Conservation (phyloP, 2,329 filamentous ascomycete species). For the Exophiala calicioides region DNA sequence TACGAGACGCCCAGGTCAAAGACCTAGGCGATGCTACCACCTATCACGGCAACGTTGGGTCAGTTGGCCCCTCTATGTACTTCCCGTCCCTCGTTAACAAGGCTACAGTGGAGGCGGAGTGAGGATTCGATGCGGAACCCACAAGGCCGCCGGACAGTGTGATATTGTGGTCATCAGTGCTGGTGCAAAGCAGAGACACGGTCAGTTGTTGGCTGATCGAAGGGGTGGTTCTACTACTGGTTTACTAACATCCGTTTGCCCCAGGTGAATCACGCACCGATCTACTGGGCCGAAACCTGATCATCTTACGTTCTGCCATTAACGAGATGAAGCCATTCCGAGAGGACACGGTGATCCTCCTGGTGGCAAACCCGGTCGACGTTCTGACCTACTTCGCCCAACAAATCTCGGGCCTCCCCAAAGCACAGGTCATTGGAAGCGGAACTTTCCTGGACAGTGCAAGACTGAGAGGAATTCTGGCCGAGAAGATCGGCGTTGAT, state of each 20-base stretch:
- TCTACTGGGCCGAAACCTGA: slow-evolving; percentile 51
- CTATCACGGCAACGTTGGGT: slow-evolving; percentile 49
- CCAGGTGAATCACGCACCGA: slow-evolving; percentile 48
- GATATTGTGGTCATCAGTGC: slow-evolving; percentile 59
- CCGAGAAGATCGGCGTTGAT: slow-evolving; percentile 32
- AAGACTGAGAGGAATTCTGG: slow-evolving; percentile 38
- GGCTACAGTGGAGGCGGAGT: slow-evolving; percentile 19
- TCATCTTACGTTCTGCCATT: slow-evolving; percentile 52
- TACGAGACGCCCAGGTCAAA: slow-evolving; percentile 53
- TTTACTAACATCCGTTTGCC: slow-evolving; percentile 7
- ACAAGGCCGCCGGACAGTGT: slow-evolving; percentile 52
- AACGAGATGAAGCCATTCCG: slow-evolving; percentile 52
- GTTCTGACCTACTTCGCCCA: slow-evolving; percentile 54
- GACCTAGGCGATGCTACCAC: slow-evolving; percentile 56
- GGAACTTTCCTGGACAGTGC: slow-evolving; percentile 58
- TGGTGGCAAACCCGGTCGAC: slow-evolving; percentile 59
- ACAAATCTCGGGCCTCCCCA: slow-evolving; percentile 50
- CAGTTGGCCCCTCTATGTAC: slow-evolving; percentile 34
- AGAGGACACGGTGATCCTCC: slow-evolving; percentile 50
- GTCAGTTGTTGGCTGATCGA: slow-evolving; percentile 34
- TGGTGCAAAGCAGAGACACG: slow-evolving; percentile 52
- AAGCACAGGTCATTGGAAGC: slow-evolving; percentile 53
- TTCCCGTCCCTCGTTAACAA: not conserved
- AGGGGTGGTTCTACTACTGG: no score
- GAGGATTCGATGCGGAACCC: slow-evolving; percentile 19